Conservation (phyloP, 345 rosid species). For the Ceriops zippeliana region DNA sequence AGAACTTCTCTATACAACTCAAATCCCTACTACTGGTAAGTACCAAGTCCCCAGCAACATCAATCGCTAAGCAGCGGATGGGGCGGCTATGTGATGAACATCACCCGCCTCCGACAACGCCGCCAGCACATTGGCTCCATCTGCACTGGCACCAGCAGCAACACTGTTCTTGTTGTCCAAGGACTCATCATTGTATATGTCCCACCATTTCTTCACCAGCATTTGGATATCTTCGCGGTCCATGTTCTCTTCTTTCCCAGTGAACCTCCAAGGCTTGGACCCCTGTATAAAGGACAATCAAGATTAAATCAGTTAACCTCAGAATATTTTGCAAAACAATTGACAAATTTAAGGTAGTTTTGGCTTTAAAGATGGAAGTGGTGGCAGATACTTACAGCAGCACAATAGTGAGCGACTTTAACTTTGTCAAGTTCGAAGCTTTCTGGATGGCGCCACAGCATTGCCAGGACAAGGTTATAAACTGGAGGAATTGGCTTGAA, state of each 20-base stretch:
- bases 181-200: conserved; percentile 60
- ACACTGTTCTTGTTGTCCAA: conserved; percentile 38
- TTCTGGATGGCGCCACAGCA: conserved; percentile 82
- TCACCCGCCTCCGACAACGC: conserved; percentile 58
- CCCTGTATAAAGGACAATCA: conserved; percentile 30
- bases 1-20: too few species aligned
- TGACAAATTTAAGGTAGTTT: background rate
- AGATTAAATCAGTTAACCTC: background rate
- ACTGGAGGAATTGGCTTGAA: conserved; percentile 60
- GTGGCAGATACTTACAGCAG: conserved; percentile 53
- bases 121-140: conserved; percentile 12
- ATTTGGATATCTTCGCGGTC: conserved; percentile 81
- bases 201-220: conserved; percentile 79
- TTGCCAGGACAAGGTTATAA: conserved; percentile 67
- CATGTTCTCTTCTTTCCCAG: conserved; percentile 78
- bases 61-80: conserved; percentile 61
- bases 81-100: conserved; percentile 53
- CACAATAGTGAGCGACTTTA: conserved; percentile 75
- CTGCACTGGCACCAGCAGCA: background rate
- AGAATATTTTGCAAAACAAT: background rate
- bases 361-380: too few species aligned
- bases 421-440: conserved; percentile 58
- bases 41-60: too few species aligned
- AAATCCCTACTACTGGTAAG: too few species aligned
- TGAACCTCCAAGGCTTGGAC: conserved; percentile 92